These are phyloP conservation scores for Kwoniella shandongensis DNA, from an alignment of 768 basidiomycete genomes.

Conservation along the genomic window DNA sequence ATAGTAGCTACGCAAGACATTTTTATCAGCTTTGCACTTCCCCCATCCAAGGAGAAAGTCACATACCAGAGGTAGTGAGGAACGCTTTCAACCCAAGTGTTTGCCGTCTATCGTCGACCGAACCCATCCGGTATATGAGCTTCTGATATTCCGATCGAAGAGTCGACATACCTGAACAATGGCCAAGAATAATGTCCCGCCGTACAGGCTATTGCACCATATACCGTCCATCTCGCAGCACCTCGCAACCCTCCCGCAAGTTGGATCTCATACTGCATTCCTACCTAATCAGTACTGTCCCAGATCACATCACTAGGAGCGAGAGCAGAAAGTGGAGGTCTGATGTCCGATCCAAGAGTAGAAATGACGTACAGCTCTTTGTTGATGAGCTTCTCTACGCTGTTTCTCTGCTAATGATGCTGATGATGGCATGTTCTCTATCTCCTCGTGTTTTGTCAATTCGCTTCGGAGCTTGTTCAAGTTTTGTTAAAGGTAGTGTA, in stretches of 20 bases:
- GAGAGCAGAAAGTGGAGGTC: background rate
- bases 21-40: constrained; percentile 41
- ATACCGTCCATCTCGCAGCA: constrained; percentile 46
- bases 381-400: constrained; percentile 44
- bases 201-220: constrained; percentile 39
- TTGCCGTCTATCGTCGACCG: constrained; percentile 63
- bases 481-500: too few species aligned
- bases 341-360: too few species aligned
- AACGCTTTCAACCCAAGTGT: constrained; percentile 79
- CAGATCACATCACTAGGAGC: background rate
- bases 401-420: constrained; percentile 18
- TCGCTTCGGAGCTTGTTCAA: too few species aligned
- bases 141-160: too few species aligned
- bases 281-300: background rate
- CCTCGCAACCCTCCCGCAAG: constrained; percentile 47
- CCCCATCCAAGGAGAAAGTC: constrained; percentile 1
- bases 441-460: background rate
- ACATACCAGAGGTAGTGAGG: constrained; percentile 67
- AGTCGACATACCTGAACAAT: constrained; percentile 37
- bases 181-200: constrained; percentile 50
- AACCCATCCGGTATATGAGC: background rate
- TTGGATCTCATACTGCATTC: constrained; percentile 36
- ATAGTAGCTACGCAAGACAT: constrained; percentile 58
- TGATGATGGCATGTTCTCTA: constrained; percentile 11
- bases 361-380: constrained; percentile 34